Base-by-base conservation (phyloP, 2,329 filamentous ascomycete species). In the Nothophoma quercina region DNA sequence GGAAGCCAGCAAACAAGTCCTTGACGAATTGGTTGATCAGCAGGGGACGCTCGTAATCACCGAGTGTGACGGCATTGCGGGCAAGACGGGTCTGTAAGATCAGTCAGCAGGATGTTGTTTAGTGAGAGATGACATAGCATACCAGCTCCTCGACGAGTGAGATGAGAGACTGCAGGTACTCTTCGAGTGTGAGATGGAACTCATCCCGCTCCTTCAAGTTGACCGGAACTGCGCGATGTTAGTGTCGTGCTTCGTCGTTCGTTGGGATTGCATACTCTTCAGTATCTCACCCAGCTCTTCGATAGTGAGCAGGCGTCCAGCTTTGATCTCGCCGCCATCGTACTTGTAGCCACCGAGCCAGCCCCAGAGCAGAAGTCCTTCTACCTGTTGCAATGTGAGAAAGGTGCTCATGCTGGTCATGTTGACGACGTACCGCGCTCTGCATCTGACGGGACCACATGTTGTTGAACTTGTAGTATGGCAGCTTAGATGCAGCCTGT, bases 401-500 rank as follows among this genome's bases (percentile, higher is more conserved):
- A 49, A 25, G 25, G 25, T 12, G 34, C 4, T 49, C 10, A 8
- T 7, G 10, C 26, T 2, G 22, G 25, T 41, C 16, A 13, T 5
- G 12, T 18, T 13, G 13, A 15, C 40, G 28, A 50, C 78, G 82
- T 83, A 83, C 85, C 35, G 90, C 85, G 72, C 90, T 91, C 75
- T 98, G 93, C 47, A 97, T 79, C 67, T 90, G 86, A 52, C 91
- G 85, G 22, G 86, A 84, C 95, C 95, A 99, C 72, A 91, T 85
- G 50, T 82, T 79, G 76, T 97, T 97, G 80, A 96, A 97, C 83
- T 96, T 97, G 86, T 98, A 99, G 81, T 98, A 99, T 0, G 95
- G 93, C 68, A 96, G 88, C 72, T 90, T 83, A 21, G 91, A 93
- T 2, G 93, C 91, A 47, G 90, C 84, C 47, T 82, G 77, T 56